Evolutionary conservation across 345 rosid species (phyloP).

Genomic region (Combretum micranthum): DNA sequence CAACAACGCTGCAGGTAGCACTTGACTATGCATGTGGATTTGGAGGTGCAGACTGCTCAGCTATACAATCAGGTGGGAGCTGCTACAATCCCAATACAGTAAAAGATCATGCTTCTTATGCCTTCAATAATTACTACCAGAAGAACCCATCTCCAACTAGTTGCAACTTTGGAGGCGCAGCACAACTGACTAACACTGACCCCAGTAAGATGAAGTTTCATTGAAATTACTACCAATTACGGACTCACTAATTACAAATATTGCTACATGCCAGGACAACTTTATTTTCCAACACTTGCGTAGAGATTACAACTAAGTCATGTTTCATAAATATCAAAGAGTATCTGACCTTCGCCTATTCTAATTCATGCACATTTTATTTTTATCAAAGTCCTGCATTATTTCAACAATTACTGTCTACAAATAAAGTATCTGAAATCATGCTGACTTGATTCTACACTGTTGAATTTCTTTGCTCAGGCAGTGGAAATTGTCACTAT

Average conservation of each 20-base stretch:
- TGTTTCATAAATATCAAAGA: no score
- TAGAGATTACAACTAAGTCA: no score
- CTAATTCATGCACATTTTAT: no score
- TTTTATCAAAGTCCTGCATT: no score
- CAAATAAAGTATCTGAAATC: no score
- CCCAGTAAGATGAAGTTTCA: slow-evolving; percentile 63
- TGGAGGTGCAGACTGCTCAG: slow-evolving; percentile 90
- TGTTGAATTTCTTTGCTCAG: slow-evolving; percentile 25
- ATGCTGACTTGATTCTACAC: no score
- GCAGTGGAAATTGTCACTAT: slow-evolving; percentile 75
- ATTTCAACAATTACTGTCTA: no score
- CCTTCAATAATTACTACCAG: slow-evolving; percentile 90
- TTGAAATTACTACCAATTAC: not conserved
- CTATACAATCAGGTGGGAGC: slow-evolving; percentile 59
- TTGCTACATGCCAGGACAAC: not conserved
- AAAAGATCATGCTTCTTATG: slow-evolving; percentile 84
- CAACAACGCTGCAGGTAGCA: slow-evolving; percentile 86
- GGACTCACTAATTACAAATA: not conserved
- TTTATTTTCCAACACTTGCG: no score
- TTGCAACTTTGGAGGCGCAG: slow-evolving; percentile 87
- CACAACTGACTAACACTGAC: slow-evolving; percentile 74
- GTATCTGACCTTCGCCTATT: no score
- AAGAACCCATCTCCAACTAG: slow-evolving; percentile 89
- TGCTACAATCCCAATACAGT: slow-evolving; percentile 72
- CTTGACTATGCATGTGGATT: slow-evolving; percentile 94